These are phyloP conservation scores for Typha latifolia DNA, from an alignment of 176 grass and related monocot species.

Conservation along the genomic window DNA sequence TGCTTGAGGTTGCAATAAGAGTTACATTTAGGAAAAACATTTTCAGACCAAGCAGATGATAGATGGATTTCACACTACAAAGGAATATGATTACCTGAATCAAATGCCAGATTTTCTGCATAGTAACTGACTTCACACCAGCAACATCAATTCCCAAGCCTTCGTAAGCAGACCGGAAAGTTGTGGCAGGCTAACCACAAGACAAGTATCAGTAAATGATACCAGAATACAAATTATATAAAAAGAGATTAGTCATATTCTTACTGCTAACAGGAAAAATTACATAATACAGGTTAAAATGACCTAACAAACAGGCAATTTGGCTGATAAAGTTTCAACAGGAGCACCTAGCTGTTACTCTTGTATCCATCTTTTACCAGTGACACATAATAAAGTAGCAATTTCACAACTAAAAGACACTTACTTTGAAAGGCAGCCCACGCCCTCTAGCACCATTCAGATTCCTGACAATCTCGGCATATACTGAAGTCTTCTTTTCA, in stretches of 20 bases:
- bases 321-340: neutral
- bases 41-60: neutral
- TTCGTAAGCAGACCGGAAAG: slow-evolving; percentile 73
- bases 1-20: neutral
- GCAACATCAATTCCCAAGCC: slow-evolving; percentile 51
- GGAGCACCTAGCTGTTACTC: no score
- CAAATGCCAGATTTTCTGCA: slow-evolving; percentile 97
- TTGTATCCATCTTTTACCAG: neutral
- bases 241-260: neutral
- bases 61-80: neutral
- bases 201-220: slow-evolving; percentile 6
- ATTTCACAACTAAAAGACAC: slow-evolving; percentile 9
- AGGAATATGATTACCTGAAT: slow-evolving; percentile 49
- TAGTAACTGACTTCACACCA: slow-evolving; percentile 67
- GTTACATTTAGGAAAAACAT: neutral
- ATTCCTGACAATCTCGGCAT: slow-evolving; percentile 61
- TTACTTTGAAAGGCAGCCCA: slow-evolving; percentile 69
- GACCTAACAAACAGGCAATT: neutral
- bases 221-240: neutral
- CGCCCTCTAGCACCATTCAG: slow-evolving; percentile 81
- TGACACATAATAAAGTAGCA: slow-evolving; percentile 8
- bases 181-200: slow-evolving; percentile 68
- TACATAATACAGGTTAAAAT: neutral
- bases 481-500: slow-evolving; percentile 86
- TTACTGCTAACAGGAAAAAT: neutral